Conservation (phyloP, 176 grass and related monocot species). For the Luzula sylvatica region DNA sequence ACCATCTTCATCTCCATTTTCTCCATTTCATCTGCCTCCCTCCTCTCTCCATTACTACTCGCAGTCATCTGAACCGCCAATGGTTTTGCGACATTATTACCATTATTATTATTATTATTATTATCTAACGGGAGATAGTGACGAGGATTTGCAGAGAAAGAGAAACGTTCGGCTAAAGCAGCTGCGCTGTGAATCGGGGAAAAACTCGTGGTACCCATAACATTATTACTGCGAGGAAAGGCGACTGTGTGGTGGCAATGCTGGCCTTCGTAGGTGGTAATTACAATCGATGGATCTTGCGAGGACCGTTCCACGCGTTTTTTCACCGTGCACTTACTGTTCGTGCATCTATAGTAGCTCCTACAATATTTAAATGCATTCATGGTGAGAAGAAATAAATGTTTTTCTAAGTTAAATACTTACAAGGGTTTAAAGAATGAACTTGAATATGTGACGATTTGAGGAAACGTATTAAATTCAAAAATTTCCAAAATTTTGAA, state of each 20-base stretch:
- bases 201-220: background rate
- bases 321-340: constrained; percentile 78
- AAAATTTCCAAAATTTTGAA: too few species aligned
- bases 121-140: background rate
- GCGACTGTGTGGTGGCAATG: constrained; percentile 58
- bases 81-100: background rate
- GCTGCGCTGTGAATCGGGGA: constrained; percentile 24
- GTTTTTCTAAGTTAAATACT: background rate
- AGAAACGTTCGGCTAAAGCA: constrained; percentile 36
- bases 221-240: constrained; percentile 24
- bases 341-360: constrained; percentile 95
- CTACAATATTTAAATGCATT: constrained; percentile 28
- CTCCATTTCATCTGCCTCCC: background rate
- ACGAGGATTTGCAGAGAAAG: constrained; percentile 10
- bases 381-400: background rate
- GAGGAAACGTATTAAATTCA: background rate
- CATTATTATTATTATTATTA: constrained; percentile 7
- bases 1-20: background rate
- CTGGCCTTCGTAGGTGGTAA: constrained; percentile 95
- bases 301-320: constrained; percentile 85
- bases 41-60: background rate
- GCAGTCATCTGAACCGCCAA: background rate
- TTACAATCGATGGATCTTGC: constrained; percentile 53
- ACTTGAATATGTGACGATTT: background rate
- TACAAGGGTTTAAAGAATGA: background rate